Base-by-base conservation (phyloP, 2,329 filamentous ascomycete species). In the Fusarium anguioides region DNA sequence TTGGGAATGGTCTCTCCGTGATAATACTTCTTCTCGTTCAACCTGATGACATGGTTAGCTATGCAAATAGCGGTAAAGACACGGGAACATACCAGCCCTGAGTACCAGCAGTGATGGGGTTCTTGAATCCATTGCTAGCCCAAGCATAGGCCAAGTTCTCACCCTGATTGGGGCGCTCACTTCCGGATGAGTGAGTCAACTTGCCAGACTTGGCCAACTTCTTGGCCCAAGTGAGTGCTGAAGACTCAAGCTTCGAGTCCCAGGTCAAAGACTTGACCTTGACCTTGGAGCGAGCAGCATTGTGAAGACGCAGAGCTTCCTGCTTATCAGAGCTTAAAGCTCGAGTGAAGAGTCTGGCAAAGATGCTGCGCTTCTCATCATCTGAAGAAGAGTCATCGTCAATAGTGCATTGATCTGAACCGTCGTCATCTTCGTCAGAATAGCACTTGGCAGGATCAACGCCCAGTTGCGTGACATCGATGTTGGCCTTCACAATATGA, bases 71-170 rank as follows among this genome's bases (percentile, higher is more conserved):
- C 2, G 5, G 0, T 1, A 11, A 14, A 1, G 15, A 5, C 1
- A 6, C 3, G 0, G 3, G 1, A 9, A 61, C 69, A 24, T 40
- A 73, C 71, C 71, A 73, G 29, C 49, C 54, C 4, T 48, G 36
- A 9, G 71, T 42, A 10, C 51, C 69, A 39, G 54, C 41, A 4
- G 60, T 64, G 1, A 68, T 60, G 2, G 71, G 71, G 11, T 60
- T 59, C 31, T 46, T 50, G 18, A 66, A 54, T 0, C 50, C 44
- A 11, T 24, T 39, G 9, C 56, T 62, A 5, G 69, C 59, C 65
- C 40, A 61, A 12, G 46, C 61, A n/a, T 66, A 73, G 3, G 60
- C 71, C 7, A 73, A 20, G 3, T 73, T 73, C 33, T 73, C 71
- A 0, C 71, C 71, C 31, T 73, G 68, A 6, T 64, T 63, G 0